Evolutionary conservation across 108 stramenopile genomes (phyloP), one percentile per base, ranked within the genome.

Genomic region (Cylindrotheca fusiformis): DNA sequence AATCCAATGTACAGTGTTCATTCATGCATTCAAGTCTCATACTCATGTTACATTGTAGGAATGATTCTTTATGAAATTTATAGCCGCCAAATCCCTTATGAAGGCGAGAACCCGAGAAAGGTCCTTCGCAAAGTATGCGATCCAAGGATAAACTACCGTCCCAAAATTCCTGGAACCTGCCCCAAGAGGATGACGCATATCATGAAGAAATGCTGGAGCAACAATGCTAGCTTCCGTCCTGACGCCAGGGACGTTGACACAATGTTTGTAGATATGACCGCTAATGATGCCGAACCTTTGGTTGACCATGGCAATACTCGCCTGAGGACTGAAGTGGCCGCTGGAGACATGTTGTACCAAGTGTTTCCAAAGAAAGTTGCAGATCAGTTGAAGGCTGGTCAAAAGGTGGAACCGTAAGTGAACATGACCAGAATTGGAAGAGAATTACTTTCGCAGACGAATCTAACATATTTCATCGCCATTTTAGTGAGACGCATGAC

Each of bases 281-380:
- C 50, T 19, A 6, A 51, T 19, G 50, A 51, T 6, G 21, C 50
- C 5, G 50, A 51, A 51, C 50, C 50, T 4, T 51, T 51, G 50
- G n/a, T 77, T n/a, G 36, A 41, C 14, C 36, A 41, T 10, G 36
- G 14, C 6, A 41, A 41, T 41, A 41, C 36, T 41, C 36, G 36
- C 14, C 14, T 41, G 36, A 6, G 36, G 14, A 41, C 36, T 10
- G 36, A 41, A 41, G 36, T 41, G 14, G 36, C 36, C 14, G 36
- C 36, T 14, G 36, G 36, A 10, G 36, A 41, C 14, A 41, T 41
- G 36, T 41, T 82, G 28, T 77, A 63, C 25, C 25, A 68, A n/a
- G 58, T 79, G 17, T 79, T 82, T 26, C 81, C 81, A 1, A 62
- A 69, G 23, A 65, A 82, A 24, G 48, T 82, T 60, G 81, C 81